Percentiles rank a stretch among this genome's conserved stretches.
Evolutionary conservation across 176 grass and related monocot species (phyloP).

Genomic region (Lolium multiflorum): DNA sequence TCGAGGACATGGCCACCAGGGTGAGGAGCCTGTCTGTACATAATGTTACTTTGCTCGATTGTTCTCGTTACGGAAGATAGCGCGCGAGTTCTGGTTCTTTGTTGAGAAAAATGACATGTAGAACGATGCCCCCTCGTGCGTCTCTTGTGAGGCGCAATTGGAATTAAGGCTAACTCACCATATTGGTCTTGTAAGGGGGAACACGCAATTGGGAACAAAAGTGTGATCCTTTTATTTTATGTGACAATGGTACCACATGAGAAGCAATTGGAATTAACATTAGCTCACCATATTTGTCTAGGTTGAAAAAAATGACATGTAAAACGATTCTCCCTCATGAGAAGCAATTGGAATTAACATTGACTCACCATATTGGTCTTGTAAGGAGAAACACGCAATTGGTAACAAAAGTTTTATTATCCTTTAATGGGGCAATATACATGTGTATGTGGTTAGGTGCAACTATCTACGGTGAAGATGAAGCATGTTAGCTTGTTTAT

Average conservation of each 20-base stretch:
- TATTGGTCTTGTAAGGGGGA: background rate
- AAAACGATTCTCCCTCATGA: background rate
- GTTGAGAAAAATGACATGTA: background rate
- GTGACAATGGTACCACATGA: background rate
- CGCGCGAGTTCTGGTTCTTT: background rate
- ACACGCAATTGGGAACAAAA: background rate
- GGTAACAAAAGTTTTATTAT: background rate
- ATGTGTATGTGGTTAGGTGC: background rate
- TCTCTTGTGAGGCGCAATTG: background rate
- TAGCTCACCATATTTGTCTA: background rate
- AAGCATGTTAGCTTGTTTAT: background rate
- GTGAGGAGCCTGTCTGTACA: constrained; percentile 36
- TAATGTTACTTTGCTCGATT: background rate
- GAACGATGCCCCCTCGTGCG: background rate
- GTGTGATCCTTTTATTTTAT: background rate
- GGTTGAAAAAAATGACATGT: background rate
- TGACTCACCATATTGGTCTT: constrained; percentile 2
- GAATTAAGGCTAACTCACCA: background rate
- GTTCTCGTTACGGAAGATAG: background rate
- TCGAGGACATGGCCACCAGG: constrained; percentile 74
- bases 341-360: background rate
- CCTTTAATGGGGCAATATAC: background rate
- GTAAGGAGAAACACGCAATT: background rate
- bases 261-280: background rate
- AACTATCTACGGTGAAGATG: background rate